phyloP scores from a whole-genome alignment of 441 rosid genomes.

The Jatropha podagrica region DNA sequence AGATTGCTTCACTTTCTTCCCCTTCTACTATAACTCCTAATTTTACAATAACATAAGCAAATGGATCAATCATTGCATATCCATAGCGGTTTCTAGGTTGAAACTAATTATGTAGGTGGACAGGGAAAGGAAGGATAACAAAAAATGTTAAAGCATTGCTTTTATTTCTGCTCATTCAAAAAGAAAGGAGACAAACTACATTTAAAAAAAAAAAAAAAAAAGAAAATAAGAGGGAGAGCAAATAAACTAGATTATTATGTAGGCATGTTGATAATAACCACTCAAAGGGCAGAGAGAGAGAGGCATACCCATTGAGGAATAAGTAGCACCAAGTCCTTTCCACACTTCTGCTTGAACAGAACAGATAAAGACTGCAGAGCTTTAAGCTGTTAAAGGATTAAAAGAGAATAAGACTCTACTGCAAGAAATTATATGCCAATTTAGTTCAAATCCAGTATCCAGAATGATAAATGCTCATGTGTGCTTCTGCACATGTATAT shows the following conservation, averaged over 20 bases:
- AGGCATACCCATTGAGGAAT: slow-evolving; percentile 90
- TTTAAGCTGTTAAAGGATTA: slow-evolving; percentile 58
- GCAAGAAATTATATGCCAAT: not conserved
- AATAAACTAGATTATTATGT: not conserved
- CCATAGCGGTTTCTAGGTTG: not conserved
- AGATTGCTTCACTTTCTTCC: not conserved
- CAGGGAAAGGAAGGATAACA: not conserved
- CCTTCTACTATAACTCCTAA: not conserved
- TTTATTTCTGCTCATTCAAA: not conserved
- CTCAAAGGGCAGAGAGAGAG: not conserved
- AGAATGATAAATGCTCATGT: not conserved
- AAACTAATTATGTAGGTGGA: not conserved
- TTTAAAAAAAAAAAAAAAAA: too few species aligned
- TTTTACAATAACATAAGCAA: not conserved
- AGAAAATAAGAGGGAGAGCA: not conserved
- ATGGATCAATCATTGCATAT: not conserved
- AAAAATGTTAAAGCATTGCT: not conserved
- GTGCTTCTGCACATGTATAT: too few species aligned
- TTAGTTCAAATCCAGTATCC: not conserved
- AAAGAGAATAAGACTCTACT: not conserved
- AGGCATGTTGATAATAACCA: not conserved
- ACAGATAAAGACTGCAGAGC: slow-evolving; percentile 70
- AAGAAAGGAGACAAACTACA: not conserved
- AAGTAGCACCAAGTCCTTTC: slow-evolving; percentile 58
- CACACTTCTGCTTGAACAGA: slow-evolving; percentile 71